Base-by-base conservation (phyloP, 805 yeast species). In the Kuraishia piskuri region DNA sequence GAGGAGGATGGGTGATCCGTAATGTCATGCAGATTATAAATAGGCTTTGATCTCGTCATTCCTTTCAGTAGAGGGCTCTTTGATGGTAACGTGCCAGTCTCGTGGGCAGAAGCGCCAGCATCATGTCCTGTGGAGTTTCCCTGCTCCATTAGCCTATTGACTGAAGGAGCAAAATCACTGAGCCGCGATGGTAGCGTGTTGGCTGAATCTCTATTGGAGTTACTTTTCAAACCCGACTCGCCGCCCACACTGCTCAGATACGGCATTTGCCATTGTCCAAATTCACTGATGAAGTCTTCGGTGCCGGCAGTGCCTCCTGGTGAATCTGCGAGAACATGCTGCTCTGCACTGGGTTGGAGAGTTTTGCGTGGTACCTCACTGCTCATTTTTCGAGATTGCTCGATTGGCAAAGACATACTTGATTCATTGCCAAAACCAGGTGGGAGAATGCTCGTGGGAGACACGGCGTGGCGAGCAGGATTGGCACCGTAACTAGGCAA, bases 161-260 rank as follows among this genome's bases (percentile, higher is more conserved):
- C 40, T 12, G 47, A 22, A 21, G 51, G 51, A 14, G 51, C 22
- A n/a, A 49, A 21, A 22, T 49, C 51, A 46, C 46, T 36, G 46
- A 49, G 31, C 26, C 22, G 51, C 7, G 51, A 36, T 9, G 51
- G 51, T 8, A 49, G 20, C 26, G 51, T 49, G 24, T 20, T 23
- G 46, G 25, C 51, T 10, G 51, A 50, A 25, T 50, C 52, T 22
- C 52, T 21, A 8, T 50, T 50, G 40, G 19, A 17, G 19, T 10
- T 22, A 25, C 7, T 22, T 5, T 12, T 14, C 12, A 10, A 7
- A 25, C 31, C 14, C n/a, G 3, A 31, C 17, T 6, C 40, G 14
- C 14, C 40, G 17, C 17, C 40, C 14, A 14, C 40, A 31, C 14
- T 31, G 17, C 40, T 31, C 4, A 4, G 4, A 12, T 14, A 31